Conservation (phyloP, 2,329 filamentous ascomycete species). For the Penicillium sp. region DNA sequence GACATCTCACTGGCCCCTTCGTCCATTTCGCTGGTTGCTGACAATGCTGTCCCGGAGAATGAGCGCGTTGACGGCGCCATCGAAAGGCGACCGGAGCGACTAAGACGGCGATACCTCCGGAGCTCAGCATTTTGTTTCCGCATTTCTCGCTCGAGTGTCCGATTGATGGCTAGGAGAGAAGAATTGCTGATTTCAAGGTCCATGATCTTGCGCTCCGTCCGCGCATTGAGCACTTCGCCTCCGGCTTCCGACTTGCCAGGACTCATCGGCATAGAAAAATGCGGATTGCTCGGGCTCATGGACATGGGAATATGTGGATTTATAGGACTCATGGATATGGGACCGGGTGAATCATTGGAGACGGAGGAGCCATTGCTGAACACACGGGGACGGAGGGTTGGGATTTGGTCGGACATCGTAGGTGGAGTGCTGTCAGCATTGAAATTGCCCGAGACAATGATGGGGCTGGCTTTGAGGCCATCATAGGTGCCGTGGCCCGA, state of each 20-base stretch:
- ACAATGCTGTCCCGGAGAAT: slow-evolving; percentile 48
- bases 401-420: slow-evolving; percentile 32
- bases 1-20: slow-evolving; percentile 40
- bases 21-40: slow-evolving; percentile 52
- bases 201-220: slow-evolving; percentile 90
- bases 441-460: slow-evolving; percentile 33
- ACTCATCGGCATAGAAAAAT: slow-evolving; percentile 59
- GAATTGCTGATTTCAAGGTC: slow-evolving; percentile 97
- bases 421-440: slow-evolving; percentile 23
- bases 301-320: slow-evolving; percentile 52
- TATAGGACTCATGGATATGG: slow-evolving; percentile 61
- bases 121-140: slow-evolving; percentile 89
- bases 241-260: slow-evolving; percentile 48
- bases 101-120: slow-evolving; percentile 82
- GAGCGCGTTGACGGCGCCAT: slow-evolving; percentile 55
- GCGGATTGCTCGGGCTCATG: slow-evolving; percentile 53
- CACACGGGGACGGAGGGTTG: slow-evolving; percentile 34
- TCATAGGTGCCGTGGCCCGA: slow-evolving; percentile 23
- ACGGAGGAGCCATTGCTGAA: slow-evolving; percentile 39
- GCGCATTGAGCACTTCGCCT: slow-evolving; percentile 80
- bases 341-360: slow-evolving; percentile 44
- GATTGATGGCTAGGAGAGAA: slow-evolving; percentile 91
- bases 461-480: slow-evolving; percentile 35
- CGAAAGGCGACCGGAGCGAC: slow-evolving; percentile 76
- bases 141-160: slow-evolving; percentile 86